These are phyloP conservation scores for Lomentospora prolificans DNA, from an alignment of 2,329 filamentous ascomycete genomes.

Conservation along the genomic window DNA sequence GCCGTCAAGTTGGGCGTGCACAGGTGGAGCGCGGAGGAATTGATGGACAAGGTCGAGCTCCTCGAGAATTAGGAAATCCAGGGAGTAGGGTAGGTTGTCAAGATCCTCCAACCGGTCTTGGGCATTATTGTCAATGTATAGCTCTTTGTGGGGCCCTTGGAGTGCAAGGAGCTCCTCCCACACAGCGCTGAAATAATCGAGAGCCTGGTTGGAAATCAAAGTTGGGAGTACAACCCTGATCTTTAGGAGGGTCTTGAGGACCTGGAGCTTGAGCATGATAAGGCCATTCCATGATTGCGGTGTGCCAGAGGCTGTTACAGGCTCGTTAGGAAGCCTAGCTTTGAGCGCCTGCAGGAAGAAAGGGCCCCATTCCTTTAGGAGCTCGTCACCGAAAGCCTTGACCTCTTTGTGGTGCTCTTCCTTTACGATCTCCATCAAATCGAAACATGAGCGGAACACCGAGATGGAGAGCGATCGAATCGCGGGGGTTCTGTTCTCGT, in stretches of 20 bases:
- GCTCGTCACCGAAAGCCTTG: slow-evolving; percentile 80
- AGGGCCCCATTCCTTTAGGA: slow-evolving; percentile 74
- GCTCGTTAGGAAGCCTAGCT: slow-evolving; percentile 59
- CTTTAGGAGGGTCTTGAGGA: slow-evolving; percentile 88
- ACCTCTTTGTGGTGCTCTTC: slow-evolving; percentile 83
- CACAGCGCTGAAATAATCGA: slow-evolving; percentile 71
- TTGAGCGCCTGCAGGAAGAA: slow-evolving; percentile 80
- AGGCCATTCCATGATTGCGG: slow-evolving; percentile 69
- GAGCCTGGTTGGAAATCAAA: slow-evolving; percentile 72
- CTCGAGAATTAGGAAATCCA: slow-evolving; percentile 88
- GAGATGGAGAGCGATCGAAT: slow-evolving; percentile 79
- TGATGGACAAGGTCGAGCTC: slow-evolving; percentile 92
- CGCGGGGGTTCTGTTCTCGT: slow-evolving; percentile 61
- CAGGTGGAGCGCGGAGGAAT: slow-evolving; percentile 76
- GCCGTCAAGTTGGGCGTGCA: slow-evolving; percentile 78
- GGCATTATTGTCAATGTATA: slow-evolving; percentile 78
- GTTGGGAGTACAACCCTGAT: slow-evolving; percentile 76
- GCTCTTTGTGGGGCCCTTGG: slow-evolving; percentile 62
- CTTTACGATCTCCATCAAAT: slow-evolving; percentile 93
- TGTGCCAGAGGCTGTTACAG: slow-evolving; percentile 30
- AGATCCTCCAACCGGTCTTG: slow-evolving; percentile 85
- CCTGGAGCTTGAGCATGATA: slow-evolving; percentile 82
- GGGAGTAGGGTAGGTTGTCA: slow-evolving; percentile 84
- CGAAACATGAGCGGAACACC: slow-evolving; percentile 85
- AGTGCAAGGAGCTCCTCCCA: slow-evolving; percentile 80